Evolutionary conservation across 805 yeast genomes (phyloP), one percentile per base, ranked within the genome.

Genomic region (Kodamaea lidongshanica): DNA sequence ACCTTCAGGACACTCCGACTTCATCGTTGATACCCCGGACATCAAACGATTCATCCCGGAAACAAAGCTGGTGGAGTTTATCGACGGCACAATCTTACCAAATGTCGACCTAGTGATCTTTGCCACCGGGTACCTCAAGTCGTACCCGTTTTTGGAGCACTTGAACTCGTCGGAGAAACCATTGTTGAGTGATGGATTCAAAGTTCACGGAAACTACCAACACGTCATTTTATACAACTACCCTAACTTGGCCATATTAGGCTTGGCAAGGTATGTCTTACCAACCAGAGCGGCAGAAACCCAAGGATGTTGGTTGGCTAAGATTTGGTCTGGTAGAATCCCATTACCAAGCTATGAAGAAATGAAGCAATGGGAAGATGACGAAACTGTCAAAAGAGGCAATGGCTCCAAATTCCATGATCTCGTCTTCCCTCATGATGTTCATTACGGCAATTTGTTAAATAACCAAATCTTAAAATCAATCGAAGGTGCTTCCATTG

Each of bases 371-470:
- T 48, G 44, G 35, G 65, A 63, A 33, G 34, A 38, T 7, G 36
- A 38, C 14, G 63, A 68, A 33, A 26, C 48, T 5, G 40, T 27
- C 5, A 39, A 21, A 13, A 48, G 48, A 29, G 64, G 63, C 1
- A 18, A 23, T 11, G 45, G 41, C 7, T 29, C 39, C 6, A 41
- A 38, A 19, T 49, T 52, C 41, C 64, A 58, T 44, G 70, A 65
- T 34, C 47, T 79, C 49, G 58, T 56, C 10, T 65, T 52, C 40
- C 83, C 84, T 7, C 55, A 55, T 26, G 92, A 81, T 41, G 74
- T 70, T 1, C 70, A 70, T 15, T 82, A 77, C 48, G 68, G 74
- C 42, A 68, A 69, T 40, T 56, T 58, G 29, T 51, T 72, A 37
- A 45, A 39, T 28, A 31, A 33, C 19, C 45, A 43, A 28, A 24